Evolutionary conservation across 106 monocot species (phyloP).

Genomic region (Dioscorea alata): DNA sequence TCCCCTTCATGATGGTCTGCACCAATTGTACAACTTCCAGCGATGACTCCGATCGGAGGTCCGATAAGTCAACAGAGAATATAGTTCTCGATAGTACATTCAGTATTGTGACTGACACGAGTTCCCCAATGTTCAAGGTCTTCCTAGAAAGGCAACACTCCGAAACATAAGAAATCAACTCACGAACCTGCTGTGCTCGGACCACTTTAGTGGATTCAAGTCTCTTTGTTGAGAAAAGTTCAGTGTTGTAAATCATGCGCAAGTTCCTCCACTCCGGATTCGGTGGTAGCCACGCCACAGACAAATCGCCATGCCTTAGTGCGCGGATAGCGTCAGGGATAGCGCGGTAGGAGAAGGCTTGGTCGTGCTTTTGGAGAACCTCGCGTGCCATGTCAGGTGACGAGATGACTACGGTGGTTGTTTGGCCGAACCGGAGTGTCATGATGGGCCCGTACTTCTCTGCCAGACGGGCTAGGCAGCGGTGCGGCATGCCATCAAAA

Average conservation of each 20-base stretch:
- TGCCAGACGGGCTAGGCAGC: constrained; percentile 30
- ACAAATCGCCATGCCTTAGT: not conserved
- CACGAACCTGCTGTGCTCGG: constrained; percentile 21
- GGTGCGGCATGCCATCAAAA: constrained; percentile 39
- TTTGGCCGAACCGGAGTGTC: constrained; percentile 33
- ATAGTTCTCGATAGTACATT: constrained; percentile 32
- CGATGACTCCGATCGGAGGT: not conserved
- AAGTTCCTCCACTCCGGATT: constrained; percentile 20
- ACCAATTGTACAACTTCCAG: constrained; percentile 18
- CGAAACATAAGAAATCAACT: constrained; percentile 17
- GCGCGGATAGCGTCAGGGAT: constrained; percentile 19
- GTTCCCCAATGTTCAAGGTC: constrained; percentile 19
- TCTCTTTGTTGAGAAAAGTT: constrained; percentile 23
- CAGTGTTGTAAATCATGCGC: constrained; percentile 19
- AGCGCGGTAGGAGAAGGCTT: constrained; percentile 16
- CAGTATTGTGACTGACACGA: constrained; percentile 14
- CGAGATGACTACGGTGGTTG: constrained; percentile 34
- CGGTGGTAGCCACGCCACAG: constrained; percentile 5
- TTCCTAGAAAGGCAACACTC: not conserved
- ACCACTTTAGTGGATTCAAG: constrained; percentile 16
- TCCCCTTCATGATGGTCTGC: constrained; percentile 14
- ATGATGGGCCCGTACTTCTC: constrained; percentile 42
- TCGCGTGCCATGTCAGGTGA: constrained; percentile 27
- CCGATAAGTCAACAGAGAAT: constrained; percentile 33
- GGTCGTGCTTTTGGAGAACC: constrained; percentile 39